Evolutionary conservation across 345 rosid species (phyloP).

Genomic region (Arabidopsis suecica): DNA sequence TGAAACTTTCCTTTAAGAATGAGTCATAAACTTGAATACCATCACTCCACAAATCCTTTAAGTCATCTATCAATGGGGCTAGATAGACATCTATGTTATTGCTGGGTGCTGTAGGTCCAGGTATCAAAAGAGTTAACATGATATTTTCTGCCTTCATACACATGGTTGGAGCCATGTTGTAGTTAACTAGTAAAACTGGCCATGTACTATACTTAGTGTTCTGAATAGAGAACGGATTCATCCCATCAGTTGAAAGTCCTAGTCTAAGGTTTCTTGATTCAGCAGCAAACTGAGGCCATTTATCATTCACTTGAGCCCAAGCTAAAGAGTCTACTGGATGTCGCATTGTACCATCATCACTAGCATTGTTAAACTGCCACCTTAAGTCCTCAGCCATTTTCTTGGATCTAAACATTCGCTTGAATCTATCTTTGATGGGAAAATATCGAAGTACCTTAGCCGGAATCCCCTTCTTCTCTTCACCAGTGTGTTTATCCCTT

Average conservation of each 20-base stretch:
- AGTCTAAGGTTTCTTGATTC: background rate
- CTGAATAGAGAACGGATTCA: background rate
- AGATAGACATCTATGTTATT: too few relatives aligned
- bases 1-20: background rate
- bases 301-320: background rate
- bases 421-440: background rate
- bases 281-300: background rate
- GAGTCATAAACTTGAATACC: background rate
- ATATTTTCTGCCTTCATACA: background rate
- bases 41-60: background rate
- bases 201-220: background rate
- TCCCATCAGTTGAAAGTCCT: background rate
- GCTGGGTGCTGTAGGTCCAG: background rate
- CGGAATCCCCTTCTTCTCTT: background rate
- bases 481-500: background rate
- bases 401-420: background rate
- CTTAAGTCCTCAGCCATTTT: background rate
- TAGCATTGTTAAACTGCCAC: background rate
- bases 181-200: background rate
- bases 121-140: background rate
- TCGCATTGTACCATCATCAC: background rate
- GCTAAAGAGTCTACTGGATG: background rate
- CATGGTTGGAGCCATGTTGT: background rate
- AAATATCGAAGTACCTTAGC: background rate
- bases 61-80: background rate